Evolutionary conservation across 1,139 yeast genomes (phyloP).

Genomic region (Yamadazyma diospyri): DNA sequence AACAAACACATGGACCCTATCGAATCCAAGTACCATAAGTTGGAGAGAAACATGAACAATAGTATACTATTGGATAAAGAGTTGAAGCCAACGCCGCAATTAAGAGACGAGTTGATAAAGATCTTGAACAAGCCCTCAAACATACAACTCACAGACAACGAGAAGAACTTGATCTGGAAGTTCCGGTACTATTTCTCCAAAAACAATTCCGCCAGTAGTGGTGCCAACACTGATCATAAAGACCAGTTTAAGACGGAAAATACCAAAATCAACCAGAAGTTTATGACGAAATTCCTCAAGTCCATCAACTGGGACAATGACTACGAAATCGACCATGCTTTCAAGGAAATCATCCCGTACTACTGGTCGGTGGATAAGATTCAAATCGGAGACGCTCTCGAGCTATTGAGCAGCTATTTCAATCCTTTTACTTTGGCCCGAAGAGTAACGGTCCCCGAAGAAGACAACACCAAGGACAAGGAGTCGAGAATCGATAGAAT

Average conservation of each 20-base stretch:
- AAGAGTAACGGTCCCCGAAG: constrained; percentile 8
- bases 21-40: constrained; percentile 77
- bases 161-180: constrained; percentile 88
- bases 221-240: constrained; percentile 5
- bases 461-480: constrained; percentile 13
- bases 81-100: constrained; percentile 81
- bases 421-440: constrained; percentile 37
- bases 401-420: constrained; percentile 73
- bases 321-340: constrained; percentile 73
- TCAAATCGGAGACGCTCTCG: constrained; percentile 91
- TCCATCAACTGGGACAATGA: constrained; percentile 89
- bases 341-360: constrained; percentile 48
- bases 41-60: constrained; percentile 76
- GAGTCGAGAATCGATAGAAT: constrained; percentile 33
- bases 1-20: constrained; percentile 57
- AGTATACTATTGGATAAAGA: constrained; percentile 77
- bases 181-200: constrained; percentile 82
- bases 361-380: constrained; percentile 61
- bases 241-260: constrained; percentile 14
- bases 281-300: constrained; percentile 80
- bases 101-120: constrained; percentile 66
- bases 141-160: constrained; percentile 74
- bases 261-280: constrained; percentile 34
- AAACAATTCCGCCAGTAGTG: constrained; percentile 35
- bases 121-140: constrained; percentile 81